These are phyloP conservation scores for Morella rubra DNA, from an alignment of 306 rosid genomes.

Conservation along the genomic window DNA sequence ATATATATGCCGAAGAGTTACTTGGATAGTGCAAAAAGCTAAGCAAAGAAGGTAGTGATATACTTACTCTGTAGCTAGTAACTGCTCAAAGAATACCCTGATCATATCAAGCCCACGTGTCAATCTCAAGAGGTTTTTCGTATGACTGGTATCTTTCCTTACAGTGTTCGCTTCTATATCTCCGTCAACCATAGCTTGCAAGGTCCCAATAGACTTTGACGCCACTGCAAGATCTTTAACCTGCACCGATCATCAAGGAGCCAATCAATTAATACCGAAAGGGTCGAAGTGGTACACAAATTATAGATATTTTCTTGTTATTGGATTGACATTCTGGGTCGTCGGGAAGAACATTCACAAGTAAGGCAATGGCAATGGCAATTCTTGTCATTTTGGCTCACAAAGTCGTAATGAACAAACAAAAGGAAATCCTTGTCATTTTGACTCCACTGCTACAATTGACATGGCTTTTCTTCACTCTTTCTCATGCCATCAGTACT, in stretches of 20 bases:
- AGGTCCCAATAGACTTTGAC: slow-evolving; percentile 60
- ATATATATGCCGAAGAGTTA: neutral
- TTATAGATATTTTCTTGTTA: neutral
- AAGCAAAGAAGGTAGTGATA: neutral
- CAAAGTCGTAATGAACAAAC: too few species aligned
- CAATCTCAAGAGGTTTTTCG: slow-evolving; percentile 88
- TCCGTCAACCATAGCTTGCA: slow-evolving; percentile 60
- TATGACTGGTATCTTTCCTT: slow-evolving; percentile 66
- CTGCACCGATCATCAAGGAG: slow-evolving; percentile 35
- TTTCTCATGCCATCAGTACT: too few species aligned
- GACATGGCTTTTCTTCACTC: too few species aligned
- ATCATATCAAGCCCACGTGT: slow-evolving; percentile 95
- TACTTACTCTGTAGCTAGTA: slow-evolving; percentile 68
- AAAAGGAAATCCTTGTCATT: too few species aligned
- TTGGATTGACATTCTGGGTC: neutral
- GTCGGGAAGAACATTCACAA: too few species aligned
- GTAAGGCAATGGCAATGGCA: too few species aligned
- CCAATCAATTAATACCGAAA: slow-evolving; percentile 2
- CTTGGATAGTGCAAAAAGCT: neutral
- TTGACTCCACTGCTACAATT: too few species aligned
- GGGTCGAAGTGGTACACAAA: neutral
- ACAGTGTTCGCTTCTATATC: slow-evolving; percentile 57
- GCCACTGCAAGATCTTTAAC: slow-evolving; percentile 77
- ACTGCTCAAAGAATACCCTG: slow-evolving; percentile 76
- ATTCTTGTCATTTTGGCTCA: too few species aligned